Evolutionary conservation across 208 protist species (phyloP).

Genomic region (Sergeia podlipaevii): DNA sequence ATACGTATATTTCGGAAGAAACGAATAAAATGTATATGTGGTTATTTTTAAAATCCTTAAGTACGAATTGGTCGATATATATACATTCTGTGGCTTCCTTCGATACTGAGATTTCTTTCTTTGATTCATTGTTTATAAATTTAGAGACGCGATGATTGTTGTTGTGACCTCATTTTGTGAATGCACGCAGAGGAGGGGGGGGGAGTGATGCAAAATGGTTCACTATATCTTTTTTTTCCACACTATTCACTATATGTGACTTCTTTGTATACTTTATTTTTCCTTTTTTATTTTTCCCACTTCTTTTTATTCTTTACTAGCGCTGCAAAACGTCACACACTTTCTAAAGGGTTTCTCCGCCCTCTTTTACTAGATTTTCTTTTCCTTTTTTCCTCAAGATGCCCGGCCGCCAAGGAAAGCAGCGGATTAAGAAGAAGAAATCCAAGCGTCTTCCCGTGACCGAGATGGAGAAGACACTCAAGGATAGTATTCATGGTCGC

Average conservation of each 20-base stretch:
- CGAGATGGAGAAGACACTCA: slow-evolving; percentile 85
- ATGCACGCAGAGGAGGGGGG: no score
- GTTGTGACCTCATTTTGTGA: no score
- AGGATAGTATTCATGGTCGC: slow-evolving; percentile 87
- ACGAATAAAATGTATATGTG: no score
- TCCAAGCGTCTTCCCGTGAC: slow-evolving; percentile 72
- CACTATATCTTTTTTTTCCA: no score
- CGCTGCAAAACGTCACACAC: neutral
- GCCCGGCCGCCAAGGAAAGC: slow-evolving; percentile 86
- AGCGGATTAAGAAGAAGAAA: slow-evolving; percentile 87
- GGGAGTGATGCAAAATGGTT: no score
- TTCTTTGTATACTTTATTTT: neutral
- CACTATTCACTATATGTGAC: neutral
- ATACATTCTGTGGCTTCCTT: no score
- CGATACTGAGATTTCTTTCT: no score
- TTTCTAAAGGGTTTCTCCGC: neutral
- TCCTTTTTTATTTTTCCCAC: neutral
- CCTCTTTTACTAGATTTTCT: neutral
- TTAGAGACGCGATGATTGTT: no score
- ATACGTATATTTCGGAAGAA: no score
- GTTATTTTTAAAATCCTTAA: no score
- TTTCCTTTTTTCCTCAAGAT: slow-evolving; percentile 20
- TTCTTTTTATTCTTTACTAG: neutral
- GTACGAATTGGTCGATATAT: no score
- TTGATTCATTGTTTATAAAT: no score